phyloP scores from a whole-genome alignment of 2,329 filamentous ascomycete species.

The Xylariales sp. region DNA sequence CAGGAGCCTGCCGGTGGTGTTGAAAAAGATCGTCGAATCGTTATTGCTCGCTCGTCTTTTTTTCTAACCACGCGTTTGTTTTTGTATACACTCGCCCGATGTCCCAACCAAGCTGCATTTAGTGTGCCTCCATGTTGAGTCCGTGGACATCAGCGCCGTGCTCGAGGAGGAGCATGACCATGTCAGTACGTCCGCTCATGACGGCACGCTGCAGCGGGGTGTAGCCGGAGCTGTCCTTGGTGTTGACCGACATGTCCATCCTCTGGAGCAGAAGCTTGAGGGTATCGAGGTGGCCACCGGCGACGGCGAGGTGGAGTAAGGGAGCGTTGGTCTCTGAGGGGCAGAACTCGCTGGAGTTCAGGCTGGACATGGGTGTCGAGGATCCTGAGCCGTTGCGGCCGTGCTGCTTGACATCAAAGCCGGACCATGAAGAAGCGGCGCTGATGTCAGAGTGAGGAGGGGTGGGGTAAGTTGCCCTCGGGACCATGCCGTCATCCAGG shows the following conservation, averaged over 20 bases:
- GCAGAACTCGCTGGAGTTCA: too few species aligned
- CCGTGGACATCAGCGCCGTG: slow-evolving; percentile 20
- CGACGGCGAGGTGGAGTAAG: slow-evolving; percentile 26
- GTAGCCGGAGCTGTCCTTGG: slow-evolving; percentile 22
- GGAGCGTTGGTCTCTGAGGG: too few species aligned
- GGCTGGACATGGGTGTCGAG: slow-evolving; percentile 7
- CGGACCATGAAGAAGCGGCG: background rate
- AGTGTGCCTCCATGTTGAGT: too few species aligned
- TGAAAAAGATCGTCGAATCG: too few species aligned
- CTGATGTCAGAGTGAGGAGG: slow-evolving; percentile 15
- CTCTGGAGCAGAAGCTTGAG: slow-evolving; percentile 23
- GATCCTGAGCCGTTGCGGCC: slow-evolving; percentile 7
- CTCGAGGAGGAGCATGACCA: slow-evolving; percentile 26
- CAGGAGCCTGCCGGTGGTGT: too few species aligned
- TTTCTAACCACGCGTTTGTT: background rate
- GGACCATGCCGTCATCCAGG: slow-evolving; percentile 10
- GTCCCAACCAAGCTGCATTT: background rate
- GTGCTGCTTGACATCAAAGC: slow-evolving; percentile 1
- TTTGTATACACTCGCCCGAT: background rate
- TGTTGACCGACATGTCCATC: slow-evolving; percentile 23
- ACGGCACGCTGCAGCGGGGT: slow-evolving; percentile 27
- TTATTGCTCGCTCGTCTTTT: too few species aligned
- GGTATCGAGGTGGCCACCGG: slow-evolving; percentile 23
- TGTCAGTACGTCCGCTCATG: slow-evolving; percentile 24
- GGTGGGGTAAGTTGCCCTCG: slow-evolving; percentile 19